Evolutionary conservation across 164 flowering plant species (phyloP), one percentile per base, ranked within the genome.

Genomic region (Dillenia suffruticosa): DNA sequence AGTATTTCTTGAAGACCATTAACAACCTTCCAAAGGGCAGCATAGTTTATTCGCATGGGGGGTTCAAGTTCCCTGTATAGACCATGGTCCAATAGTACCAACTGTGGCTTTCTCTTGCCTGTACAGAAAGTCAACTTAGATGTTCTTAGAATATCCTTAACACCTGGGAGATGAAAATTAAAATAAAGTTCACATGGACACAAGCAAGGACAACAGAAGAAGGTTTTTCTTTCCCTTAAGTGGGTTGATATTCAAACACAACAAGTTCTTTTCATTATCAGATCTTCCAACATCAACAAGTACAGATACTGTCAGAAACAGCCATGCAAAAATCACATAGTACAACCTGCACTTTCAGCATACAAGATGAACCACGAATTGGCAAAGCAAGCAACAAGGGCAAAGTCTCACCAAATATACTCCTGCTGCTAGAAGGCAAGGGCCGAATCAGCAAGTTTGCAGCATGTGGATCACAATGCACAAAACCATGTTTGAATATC

Each of bases 401-500:
- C 40, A 32, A 59, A 65, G 46, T 13, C 84, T 82, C 58, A 87
- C 98, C 96, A n/a, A 82, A 62, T 66, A 87, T 70, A 66, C 64
- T 77, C 56, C 69, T 70, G 65, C 65, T 73, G 16, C 77, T 68
- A 46, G 78, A 69, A 45, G 96, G 93, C 72, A 86, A 53, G 63
- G 96, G 95, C 5, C 99, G 95, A 74, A 94, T 78, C 40, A 94
- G 63, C 79, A 94, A 72, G 74, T 91, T 94, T n/a, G 99, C 99
- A 68, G 88, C 90, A 81, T 94, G 99, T 49, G 99, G 99, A 63
- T 94, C 99, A 83, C 99, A 94, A 70, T 94, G 97, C 59, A 94
- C 97, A 79, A 94, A 94, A 10, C 99, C 99, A 81, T 94, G 99
- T 63, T 74, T 94, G 68, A 83, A 94, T 68, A 85, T 91, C 99